Conservation (phyloP, 352 stramenopile species). For the Phytopythium montanum region DNA sequence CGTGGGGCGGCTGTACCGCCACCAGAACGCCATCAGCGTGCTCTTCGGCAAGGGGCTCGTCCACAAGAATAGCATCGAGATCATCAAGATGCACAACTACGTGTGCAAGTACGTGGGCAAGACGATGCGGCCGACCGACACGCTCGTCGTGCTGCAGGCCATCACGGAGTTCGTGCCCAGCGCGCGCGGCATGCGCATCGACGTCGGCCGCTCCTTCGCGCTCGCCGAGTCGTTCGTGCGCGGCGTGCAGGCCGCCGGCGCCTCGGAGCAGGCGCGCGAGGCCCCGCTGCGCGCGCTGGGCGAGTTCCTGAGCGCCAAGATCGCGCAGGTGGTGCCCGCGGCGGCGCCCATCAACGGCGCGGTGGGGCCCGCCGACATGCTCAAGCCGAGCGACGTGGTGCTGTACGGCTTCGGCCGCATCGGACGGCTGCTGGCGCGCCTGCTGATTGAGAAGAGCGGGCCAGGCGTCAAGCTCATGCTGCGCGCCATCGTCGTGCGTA, state of each 20-base stretch:
- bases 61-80: slow-evolving; percentile 83
- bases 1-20: slow-evolving; percentile 77
- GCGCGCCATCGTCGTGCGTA: slow-evolving; percentile 85
- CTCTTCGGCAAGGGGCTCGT: slow-evolving; percentile 83
- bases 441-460: slow-evolving; percentile 86
- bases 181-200: slow-evolving; percentile 67
- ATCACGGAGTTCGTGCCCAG: slow-evolving; percentile 54
- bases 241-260: slow-evolving; percentile 34
- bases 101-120: slow-evolving; percentile 86
- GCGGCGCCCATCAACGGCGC: slow-evolving; percentile 6
- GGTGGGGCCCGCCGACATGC: slow-evolving; percentile 18
- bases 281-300: slow-evolving; percentile 46
- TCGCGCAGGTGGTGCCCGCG: slow-evolving; percentile 35
- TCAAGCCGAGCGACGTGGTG: slow-evolving; percentile 76
- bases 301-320: slow-evolving; percentile 51
- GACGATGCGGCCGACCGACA: slow-evolving; percentile 66
- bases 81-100: slow-evolving; percentile 81
- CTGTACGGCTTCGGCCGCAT: slow-evolving; percentile 90
- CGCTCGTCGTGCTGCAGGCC: slow-evolving; percentile 66
- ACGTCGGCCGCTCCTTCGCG: slow-evolving; percentile 72
- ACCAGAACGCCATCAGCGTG: slow-evolving; percentile 79
- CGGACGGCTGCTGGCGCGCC: slow-evolving; percentile 63
- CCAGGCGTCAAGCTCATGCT: slow-evolving; percentile 86
- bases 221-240: slow-evolving; percentile 57
- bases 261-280: slow-evolving; percentile 29